phyloP scores from a whole-genome alignment of 2,329 filamentous ascomycete species.

The Aspergillus amoenus region DNA sequence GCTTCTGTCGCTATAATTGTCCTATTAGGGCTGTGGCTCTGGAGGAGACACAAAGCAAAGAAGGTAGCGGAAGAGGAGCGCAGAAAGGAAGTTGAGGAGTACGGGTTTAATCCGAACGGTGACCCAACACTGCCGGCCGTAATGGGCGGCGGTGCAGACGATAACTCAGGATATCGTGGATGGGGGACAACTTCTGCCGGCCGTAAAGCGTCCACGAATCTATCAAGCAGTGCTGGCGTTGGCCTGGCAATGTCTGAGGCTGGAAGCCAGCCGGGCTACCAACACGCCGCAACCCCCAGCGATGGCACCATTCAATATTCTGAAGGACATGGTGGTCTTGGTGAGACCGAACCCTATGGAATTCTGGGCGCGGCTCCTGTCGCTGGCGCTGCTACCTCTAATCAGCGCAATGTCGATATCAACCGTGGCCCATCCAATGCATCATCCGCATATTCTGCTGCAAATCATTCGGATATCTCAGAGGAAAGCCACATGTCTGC shows the following conservation, averaged over 20 bases:
- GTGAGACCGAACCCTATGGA: constrained; percentile 80
- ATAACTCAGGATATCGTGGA: constrained; percentile 79
- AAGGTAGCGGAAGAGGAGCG: constrained; percentile 84
- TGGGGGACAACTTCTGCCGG: constrained; percentile 82
- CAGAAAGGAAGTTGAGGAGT: constrained; percentile 95
- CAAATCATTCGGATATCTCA: constrained; percentile 67
- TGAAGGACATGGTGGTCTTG: constrained; percentile 61
- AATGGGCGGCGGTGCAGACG: constrained; percentile 63
- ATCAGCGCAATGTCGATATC: constrained; percentile 66
- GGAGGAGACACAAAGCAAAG: constrained; percentile 82
- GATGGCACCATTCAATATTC: constrained; percentile 60
- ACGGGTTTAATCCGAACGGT: constrained; percentile 95
- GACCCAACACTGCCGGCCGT: constrained; percentile 74
- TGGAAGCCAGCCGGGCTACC: constrained; percentile 56
- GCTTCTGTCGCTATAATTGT: constrained; percentile 80
- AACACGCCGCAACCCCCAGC: constrained; percentile 61
- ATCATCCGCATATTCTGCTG: constrained; percentile 90
- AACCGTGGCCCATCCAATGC: constrained; percentile 91
- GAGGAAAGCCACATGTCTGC: constrained; percentile 53
- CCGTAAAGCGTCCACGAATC: constrained; percentile 83
- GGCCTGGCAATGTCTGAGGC: constrained; percentile 71
- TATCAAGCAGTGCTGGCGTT: constrained; percentile 67
- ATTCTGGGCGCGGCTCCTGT: constrained; percentile 70
- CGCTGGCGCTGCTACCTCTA: constrained; percentile 43
- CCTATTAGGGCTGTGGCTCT: constrained; percentile 74